Conservation (phyloP, 371 early-diverging fungal species). For the Apophysomyces elegans region DNA sequence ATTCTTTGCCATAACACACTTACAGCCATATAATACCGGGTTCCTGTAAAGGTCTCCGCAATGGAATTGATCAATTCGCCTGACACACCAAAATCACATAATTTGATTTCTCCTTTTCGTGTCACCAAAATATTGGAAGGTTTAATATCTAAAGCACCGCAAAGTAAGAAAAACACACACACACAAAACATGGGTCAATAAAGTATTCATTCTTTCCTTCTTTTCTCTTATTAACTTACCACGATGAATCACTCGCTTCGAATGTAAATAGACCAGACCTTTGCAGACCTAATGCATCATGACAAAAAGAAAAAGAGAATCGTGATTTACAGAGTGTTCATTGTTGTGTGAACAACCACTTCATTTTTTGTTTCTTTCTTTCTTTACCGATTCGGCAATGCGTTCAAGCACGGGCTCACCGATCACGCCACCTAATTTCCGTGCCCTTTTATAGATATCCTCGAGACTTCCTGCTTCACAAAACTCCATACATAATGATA, state of each 20-base stretch:
- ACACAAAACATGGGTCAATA: too few species aligned
- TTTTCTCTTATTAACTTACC: constrained; percentile 22
- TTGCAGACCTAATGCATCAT: constrained; percentile 62
- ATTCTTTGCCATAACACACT: constrained; percentile 24
- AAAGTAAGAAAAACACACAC: neutral
- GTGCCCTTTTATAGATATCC: constrained; percentile 75
- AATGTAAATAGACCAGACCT: constrained; percentile 80
- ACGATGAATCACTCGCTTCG: constrained; percentile 87
- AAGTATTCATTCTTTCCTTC: too few species aligned
- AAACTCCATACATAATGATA: constrained; percentile 97
- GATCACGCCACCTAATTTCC: constrained; percentile 65
- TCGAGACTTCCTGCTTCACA: constrained; percentile 85
- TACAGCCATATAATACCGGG: constrained; percentile 96
- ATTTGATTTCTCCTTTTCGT: constrained; percentile 86
- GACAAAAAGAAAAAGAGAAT: neutral
- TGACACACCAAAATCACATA: constrained; percentile 97
- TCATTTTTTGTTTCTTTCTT: neutral
- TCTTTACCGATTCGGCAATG: constrained; percentile 74
- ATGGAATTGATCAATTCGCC: constrained; percentile 90
- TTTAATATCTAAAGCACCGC: constrained; percentile 69
- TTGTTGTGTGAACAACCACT: neutral
- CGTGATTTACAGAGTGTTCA: too few species aligned
- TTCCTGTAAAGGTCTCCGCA: constrained; percentile 95
- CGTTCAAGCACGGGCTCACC: constrained; percentile 82
- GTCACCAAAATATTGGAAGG: constrained; percentile 92